These are phyloP conservation scores for Ceratobasidium sp. DNA, from an alignment of 1,284 basidiomycete species.

Conservation along the genomic window DNA sequence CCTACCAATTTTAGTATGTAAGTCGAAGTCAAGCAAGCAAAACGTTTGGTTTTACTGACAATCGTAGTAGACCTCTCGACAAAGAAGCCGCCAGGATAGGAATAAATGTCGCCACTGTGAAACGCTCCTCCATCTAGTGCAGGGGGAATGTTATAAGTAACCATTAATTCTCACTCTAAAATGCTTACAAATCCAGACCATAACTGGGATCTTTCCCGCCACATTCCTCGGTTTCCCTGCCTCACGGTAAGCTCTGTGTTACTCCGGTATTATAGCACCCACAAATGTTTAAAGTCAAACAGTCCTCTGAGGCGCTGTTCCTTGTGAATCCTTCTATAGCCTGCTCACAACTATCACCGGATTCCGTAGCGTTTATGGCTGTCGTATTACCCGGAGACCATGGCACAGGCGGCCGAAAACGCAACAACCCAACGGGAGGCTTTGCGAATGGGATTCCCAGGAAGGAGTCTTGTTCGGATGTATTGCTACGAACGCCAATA, in stretches of 20 bases:
- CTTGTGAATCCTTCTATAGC: background rate
- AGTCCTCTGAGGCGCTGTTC: conserved; percentile 14
- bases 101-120: background rate
- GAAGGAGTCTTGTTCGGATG: conserved; percentile 17
- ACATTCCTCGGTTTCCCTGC: background rate
- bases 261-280: background rate
- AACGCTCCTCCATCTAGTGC: background rate
- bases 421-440: conserved; percentile 10
- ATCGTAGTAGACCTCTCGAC: background rate
- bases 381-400: background rate
- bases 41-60: background rate
- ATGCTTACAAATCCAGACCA: conserved; percentile 21
- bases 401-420: conserved; percentile 1
- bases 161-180: no score
- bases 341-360: background rate
- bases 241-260: background rate
- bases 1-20: conserved; percentile 37
- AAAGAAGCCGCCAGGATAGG: background rate
- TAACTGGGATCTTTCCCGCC: conserved; percentile 7
- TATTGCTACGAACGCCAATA: background rate
- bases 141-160: background rate
- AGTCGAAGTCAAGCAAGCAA: background rate
- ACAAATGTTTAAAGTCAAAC: conserved; percentile 26
- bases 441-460: conserved; percentile 23
- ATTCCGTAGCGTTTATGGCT: background rate